Conservation (phyloP, 441 rosid genomes). For the Bocquillonia castaneifolia region DNA sequence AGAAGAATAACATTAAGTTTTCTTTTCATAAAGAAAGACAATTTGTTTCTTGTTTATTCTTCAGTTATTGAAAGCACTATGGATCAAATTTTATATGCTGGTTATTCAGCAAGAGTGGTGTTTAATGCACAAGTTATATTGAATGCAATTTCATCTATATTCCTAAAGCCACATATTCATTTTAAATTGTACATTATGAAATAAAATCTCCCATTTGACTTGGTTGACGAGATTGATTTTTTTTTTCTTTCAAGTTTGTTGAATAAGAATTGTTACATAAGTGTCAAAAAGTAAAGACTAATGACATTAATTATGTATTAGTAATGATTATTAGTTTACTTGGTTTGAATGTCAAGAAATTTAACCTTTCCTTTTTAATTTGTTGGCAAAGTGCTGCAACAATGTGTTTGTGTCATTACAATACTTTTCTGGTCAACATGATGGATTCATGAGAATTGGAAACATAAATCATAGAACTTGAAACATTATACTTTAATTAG, state of each 20-base stretch:
- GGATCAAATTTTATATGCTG: too few species aligned
- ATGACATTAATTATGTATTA: not conserved
- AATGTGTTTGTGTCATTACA: not conserved
- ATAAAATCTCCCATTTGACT: not conserved
- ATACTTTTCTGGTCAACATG: conserved; percentile 11
- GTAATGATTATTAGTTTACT: conserved; percentile 10
- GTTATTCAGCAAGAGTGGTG: too few species aligned
- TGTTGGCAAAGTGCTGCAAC: conserved; percentile 3
- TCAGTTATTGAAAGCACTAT: not conserved
- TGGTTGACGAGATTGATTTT: not conserved
- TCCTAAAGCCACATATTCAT: not conserved
- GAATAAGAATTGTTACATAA: not conserved
- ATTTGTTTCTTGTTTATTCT: too few species aligned
- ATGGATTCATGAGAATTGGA: not conserved
- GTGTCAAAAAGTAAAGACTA: conserved; percentile 3
- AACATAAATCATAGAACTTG: not conserved
- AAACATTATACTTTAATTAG: not conserved
- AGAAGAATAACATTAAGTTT: too few species aligned
- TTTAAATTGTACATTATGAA: not conserved
- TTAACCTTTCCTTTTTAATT: not conserved
- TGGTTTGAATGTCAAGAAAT: conserved; percentile 18
- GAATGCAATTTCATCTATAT: not conserved
- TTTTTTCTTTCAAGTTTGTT: conserved; percentile 9
- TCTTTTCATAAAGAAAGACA: too few species aligned
- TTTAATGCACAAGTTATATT: too few species aligned